A percentile compares a stretch with the other conserved stretches of the same genome.
These are phyloP conservation scores for Phytophthora syringae DNA, from an alignment of 352 stramenopile species.

Conservation along the genomic window DNA sequence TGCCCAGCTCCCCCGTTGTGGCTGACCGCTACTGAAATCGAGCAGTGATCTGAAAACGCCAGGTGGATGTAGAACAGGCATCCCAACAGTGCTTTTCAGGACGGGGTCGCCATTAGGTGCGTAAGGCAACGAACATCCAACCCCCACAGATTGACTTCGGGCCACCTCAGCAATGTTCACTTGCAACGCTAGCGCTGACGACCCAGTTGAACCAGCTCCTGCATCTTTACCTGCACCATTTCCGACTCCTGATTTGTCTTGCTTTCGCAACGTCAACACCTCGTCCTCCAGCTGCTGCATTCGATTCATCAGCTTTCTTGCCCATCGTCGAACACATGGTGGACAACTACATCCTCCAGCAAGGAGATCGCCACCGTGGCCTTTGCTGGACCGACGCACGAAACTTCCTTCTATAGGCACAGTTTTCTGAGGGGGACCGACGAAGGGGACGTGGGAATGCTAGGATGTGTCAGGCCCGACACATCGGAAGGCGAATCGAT, in stretches of 20 bases:
- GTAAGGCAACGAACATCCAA: not conserved
- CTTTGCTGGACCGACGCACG: constrained; percentile 22
- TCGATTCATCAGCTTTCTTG: constrained; percentile 39
- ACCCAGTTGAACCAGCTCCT: constrained; percentile 1
- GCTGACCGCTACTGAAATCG: constrained; percentile 1
- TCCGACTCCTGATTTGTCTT: constrained; percentile 2
- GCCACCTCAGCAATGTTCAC: not conserved
- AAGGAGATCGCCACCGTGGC: constrained; percentile 37
- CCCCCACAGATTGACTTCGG: not conserved
- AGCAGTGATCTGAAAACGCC: constrained; percentile 14
- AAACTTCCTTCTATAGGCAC: constrained; percentile 17
- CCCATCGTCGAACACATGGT: constrained; percentile 42
- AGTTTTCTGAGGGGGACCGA: not conserved
- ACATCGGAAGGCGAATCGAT: constrained; percentile 16
- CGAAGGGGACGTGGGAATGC: not conserved
- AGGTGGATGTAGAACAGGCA: not conserved
- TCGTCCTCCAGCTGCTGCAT: constrained; percentile 47
- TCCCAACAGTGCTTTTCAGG: not conserved
- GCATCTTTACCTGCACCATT: not conserved
- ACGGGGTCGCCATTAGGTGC: not conserved
- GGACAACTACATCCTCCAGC: constrained; percentile 39
- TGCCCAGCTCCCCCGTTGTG: not conserved
- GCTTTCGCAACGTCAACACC: constrained; percentile 32
- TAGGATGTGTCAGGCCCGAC: constrained; percentile 13
- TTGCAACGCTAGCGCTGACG: not conserved